Conservation (phyloP, 306 rosid species). For the Astragalus glycyphyllos region DNA sequence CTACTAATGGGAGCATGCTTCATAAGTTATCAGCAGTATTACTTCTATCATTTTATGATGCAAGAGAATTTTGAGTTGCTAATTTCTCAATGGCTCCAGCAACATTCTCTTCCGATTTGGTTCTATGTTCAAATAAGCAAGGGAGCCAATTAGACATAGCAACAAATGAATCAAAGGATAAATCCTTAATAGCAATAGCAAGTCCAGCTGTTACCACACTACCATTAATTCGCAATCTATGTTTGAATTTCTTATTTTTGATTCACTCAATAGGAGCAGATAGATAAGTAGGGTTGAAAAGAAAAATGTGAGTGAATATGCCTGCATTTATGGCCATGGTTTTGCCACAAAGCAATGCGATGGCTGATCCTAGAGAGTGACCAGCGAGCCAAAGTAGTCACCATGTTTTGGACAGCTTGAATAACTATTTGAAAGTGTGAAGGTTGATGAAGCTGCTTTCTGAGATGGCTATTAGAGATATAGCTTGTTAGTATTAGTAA, state of each 20-base stretch:
- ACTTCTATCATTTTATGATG: too few relatives aligned
- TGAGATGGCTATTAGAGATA: too few relatives aligned
- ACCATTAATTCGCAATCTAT: slow-evolving; percentile 70
- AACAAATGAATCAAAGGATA: slow-evolving; percentile 57
- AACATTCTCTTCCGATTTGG: slow-evolving; percentile 82
- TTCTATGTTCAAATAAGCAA: slow-evolving; percentile 80
- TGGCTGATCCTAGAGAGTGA: slow-evolving; percentile 89
- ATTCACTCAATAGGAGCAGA: slow-evolving; percentile 93
- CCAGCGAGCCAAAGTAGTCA: slow-evolving; percentile 88
- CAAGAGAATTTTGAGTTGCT: slow-evolving; percentile 83
- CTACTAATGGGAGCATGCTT: too few relatives aligned
- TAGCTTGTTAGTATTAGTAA: too few relatives aligned
- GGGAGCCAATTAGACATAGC: slow-evolving; percentile 80
- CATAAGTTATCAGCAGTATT: too few relatives aligned
- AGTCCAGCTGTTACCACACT: slow-evolving; percentile 86
- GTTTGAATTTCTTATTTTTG: slow-evolving; percentile 63
- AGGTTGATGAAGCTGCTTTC: slow-evolving; percentile 71
- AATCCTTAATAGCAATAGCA: slow-evolving; percentile 65
- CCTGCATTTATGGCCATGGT: slow-evolving; percentile 78
- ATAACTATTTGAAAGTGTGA: slow-evolving; percentile 80
- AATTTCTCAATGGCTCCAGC: slow-evolving; percentile 74
- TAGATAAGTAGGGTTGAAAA: slow-evolving; percentile 83
- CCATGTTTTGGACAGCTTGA: slow-evolving; percentile 73
- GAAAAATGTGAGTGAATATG: slow-evolving; percentile 64
- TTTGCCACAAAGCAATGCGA: slow-evolving; percentile 90